phyloP scores from a whole-genome alignment of 2,329 filamentous ascomycete species.

The Bimuria novae-zelandiae region DNA sequence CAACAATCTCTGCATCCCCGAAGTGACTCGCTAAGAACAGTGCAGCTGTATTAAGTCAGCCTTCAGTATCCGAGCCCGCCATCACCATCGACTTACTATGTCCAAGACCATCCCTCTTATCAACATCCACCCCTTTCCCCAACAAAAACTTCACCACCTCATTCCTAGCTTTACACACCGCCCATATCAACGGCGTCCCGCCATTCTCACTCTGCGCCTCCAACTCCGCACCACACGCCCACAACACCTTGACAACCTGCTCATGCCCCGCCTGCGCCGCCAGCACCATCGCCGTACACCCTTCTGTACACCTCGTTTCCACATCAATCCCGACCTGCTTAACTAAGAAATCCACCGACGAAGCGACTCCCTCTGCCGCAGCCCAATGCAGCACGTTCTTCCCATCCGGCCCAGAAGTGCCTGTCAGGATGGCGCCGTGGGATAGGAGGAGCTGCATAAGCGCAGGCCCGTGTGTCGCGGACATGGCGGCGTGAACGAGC shows the following conservation, averaged over 20 bases:
- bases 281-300: slow-evolving; percentile 25
- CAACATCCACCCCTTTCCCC: slow-evolving; percentile 16
- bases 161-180: slow-evolving; percentile 18
- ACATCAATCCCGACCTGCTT: slow-evolving; percentile 19
- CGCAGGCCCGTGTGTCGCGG: slow-evolving; percentile 5
- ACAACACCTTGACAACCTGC: slow-evolving; percentile 19
- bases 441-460: slow-evolving; percentile 25
- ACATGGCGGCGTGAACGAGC: slow-evolving; percentile 19
- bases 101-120: slow-evolving; percentile 15
- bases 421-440: slow-evolving; percentile 18
- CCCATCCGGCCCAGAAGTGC: slow-evolving; percentile 10
- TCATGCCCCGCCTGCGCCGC: slow-evolving; percentile 25
- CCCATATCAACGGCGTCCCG: slow-evolving; percentile 16
- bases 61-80: no score
- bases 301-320: slow-evolving; percentile 16
- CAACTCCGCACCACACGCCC: slow-evolving; percentile 24
- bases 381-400: slow-evolving; percentile 29
- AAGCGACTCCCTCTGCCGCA: slow-evolving; percentile 14
- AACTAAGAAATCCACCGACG: slow-evolving; percentile 24
- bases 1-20: slow-evolving; percentile 19
- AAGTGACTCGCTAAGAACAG: slow-evolving; percentile 19
- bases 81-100: no score
- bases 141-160: slow-evolving; percentile 22
- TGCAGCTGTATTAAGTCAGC: no score
- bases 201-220: no score